Conservation (phyloP, 1,139 yeast species). For the Blastobotrys raffinosifermentans region DNA sequence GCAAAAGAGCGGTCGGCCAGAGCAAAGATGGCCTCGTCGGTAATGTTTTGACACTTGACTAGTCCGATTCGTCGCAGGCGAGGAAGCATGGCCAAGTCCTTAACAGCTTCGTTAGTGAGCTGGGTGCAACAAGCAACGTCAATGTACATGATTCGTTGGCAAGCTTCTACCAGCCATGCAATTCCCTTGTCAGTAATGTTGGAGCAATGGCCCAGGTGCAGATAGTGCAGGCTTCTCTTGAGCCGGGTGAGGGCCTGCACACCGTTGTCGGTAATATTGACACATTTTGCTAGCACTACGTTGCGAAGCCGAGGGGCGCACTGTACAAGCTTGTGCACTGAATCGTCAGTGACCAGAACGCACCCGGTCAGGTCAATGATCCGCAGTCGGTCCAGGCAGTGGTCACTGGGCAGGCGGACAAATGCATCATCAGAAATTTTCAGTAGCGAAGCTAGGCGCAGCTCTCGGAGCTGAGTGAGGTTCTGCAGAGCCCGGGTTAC, state of each 20-base stretch:
- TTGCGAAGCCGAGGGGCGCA: conserved; percentile 84
- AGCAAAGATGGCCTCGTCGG: conserved; percentile 79
- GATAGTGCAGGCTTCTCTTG: conserved; percentile 79
- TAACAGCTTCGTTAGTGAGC: conserved; percentile 76
- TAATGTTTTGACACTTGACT: conserved; percentile 83
- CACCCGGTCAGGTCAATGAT: conserved; percentile 85
- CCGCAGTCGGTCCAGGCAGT: conserved; percentile 51
- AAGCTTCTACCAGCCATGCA: conserved; percentile 62
- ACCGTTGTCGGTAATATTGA: conserved; percentile 79
- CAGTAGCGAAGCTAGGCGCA: conserved; percentile 69
- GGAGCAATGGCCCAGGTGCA: conserved; percentile 92
- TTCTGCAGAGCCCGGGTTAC: conserved; percentile 57
- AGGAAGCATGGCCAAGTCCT: conserved; percentile 71
- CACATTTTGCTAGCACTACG: conserved; percentile 84
- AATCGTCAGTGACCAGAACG: conserved; percentile 70
- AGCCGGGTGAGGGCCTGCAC: conserved; percentile 64
- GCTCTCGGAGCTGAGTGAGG: conserved; percentile 70
- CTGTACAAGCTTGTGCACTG: conserved; percentile 64
- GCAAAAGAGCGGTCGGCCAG: conserved; percentile 49
- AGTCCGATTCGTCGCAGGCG: conserved; percentile 85
- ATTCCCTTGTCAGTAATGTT: conserved; percentile 89
- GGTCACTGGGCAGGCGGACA: conserved; percentile 13
- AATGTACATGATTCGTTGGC: conserved; percentile 84
- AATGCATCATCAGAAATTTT: conserved; percentile 62
- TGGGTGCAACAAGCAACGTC: conserved; percentile 94